phyloP scores from a whole-genome alignment of 2,329 filamentous ascomycete genomes.

The Fusarium sp. region DNA sequence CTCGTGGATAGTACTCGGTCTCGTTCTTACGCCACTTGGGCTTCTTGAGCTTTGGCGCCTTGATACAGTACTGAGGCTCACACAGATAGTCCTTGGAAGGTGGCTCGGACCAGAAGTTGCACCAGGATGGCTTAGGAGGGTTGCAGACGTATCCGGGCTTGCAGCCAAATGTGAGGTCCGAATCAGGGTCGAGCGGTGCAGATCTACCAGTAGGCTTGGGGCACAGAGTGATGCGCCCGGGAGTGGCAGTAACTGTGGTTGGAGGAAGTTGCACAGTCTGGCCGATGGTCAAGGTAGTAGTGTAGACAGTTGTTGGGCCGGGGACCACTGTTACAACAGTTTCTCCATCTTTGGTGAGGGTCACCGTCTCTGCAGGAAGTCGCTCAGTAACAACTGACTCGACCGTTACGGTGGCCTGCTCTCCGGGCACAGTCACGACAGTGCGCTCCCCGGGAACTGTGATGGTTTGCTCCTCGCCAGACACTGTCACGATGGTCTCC shows the following conservation, averaged over 20 bases:
- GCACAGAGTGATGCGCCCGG: slow-evolving; percentile 55
- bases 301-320: slow-evolving; percentile 45
- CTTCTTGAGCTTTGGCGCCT: slow-evolving; percentile 51
- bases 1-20: slow-evolving; percentile 63
- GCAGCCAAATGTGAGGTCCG: slow-evolving; percentile 65
- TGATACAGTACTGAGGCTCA: slow-evolving; percentile 57
- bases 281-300: slow-evolving; percentile 47
- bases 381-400: slow-evolving; percentile 50
- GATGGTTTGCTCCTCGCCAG: slow-evolving; percentile 39
- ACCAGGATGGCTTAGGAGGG: slow-evolving; percentile 60
- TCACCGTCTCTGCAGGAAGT: slow-evolving; percentile 47
- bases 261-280: slow-evolving; percentile 47
- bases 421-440: slow-evolving; percentile 37
- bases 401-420: slow-evolving; percentile 44
- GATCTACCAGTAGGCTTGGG: slow-evolving; percentile 56
- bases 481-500: slow-evolving; percentile 36
- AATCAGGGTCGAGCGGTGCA: slow-evolving; percentile 49
- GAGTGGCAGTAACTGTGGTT: slow-evolving; percentile 45
- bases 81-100: slow-evolving; percentile 62
- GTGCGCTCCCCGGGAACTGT: slow-evolving; percentile 42
- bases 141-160: slow-evolving; percentile 64
- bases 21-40: slow-evolving; percentile 58
- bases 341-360: slow-evolving; percentile 46
- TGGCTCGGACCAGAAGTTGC: slow-evolving; percentile 62
- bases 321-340: slow-evolving; percentile 48